Evolutionary conservation across 2,329 filamentous ascomycete species (phyloP), one percentile per base, ranked within the genome.

Genomic region (Colletotrichum trifolii): DNA sequence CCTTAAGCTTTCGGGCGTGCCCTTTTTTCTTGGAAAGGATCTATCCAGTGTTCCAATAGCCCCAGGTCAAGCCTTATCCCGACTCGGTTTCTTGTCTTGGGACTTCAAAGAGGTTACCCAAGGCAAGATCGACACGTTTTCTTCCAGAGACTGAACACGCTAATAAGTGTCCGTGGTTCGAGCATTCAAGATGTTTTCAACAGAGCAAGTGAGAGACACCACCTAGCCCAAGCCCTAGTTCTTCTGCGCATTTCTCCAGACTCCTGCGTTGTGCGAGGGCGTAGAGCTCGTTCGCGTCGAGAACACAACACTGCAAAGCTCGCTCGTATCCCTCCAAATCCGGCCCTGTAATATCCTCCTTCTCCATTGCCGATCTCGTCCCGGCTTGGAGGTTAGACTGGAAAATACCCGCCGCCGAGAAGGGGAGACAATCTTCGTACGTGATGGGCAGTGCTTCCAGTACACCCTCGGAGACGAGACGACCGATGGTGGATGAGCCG

Each of bases 391-490:
- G 69, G 17, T 83, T 84, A 0, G 81, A 83, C 43, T 77, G 77
- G 66, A 84, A 84, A 43, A 86, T 86, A 0, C 83, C 83, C 0
- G 82, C 83, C 0, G 83, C 84, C 1, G 82, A 84, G 2, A 86
- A 71, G 0, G 84, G 84, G 4, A 86, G 72, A 52, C 86, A 86
- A 58, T 86, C 84, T 62, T 86, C 84, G 60, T 86, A 86, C 0
- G 79, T 84, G 15, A 86, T 77, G 2, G 84, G 81, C 3, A 76
- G 69, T 6, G 74, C 75, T 43, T 74, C 69, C 0, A 85, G 42
- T 3, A 75, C 34, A 0, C 76, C 75, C 0, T 72, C 54, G 2
- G 69, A 58, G 2, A 84, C 54, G 1, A 83, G 72, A 1, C 71
- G 49, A 2, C 77, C 71, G 1, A 81, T 17, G 2, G 64, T 17